phyloP scores from a whole-genome alignment of 2,329 filamentous ascomycete genomes.

The Neofusicoccum laricinum region DNA sequence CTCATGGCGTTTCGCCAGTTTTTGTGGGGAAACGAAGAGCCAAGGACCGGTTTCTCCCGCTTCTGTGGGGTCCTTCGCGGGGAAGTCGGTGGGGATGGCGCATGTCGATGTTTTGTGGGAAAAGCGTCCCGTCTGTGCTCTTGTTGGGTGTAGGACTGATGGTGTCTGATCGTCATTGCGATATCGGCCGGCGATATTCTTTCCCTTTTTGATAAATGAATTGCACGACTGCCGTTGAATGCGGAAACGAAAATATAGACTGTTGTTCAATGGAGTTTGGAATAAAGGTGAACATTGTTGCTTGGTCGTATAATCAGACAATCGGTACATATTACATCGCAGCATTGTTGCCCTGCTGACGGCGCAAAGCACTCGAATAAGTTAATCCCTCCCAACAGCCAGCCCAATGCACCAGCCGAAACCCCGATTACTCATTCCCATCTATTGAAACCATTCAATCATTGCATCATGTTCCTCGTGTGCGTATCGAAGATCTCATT shows the following conservation, averaged over 20 bases:
- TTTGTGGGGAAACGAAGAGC: not conserved
- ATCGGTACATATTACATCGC: too few relatives aligned
- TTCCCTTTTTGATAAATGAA: not conserved
- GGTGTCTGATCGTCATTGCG: not conserved
- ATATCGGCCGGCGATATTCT: not conserved
- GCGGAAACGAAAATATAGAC: too few relatives aligned
- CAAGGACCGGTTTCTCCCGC: too few relatives aligned
- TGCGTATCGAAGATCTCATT: constrained; percentile 74
- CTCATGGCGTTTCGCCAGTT: not conserved
- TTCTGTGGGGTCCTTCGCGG: too few relatives aligned
- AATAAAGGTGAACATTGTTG: not conserved
- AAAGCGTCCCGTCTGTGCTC: not conserved
- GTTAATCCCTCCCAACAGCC: not conserved
- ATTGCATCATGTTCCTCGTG: constrained; percentile 26
- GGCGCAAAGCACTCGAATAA: not conserved
- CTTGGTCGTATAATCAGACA: not conserved
- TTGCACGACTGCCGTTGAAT: too few relatives aligned
- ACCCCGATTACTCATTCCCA: not conserved
- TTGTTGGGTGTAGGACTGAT: too few relatives aligned
- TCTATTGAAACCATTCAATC: not conserved
- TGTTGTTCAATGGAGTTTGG: too few relatives aligned
- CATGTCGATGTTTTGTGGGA: not conserved
- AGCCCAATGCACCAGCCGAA: not conserved
- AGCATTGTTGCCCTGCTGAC: too few relatives aligned
- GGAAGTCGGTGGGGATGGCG: not conserved